Evolutionary conservation across 2,329 filamentous ascomycete species (phyloP).

Genomic region (Trichoderma sp.): DNA sequence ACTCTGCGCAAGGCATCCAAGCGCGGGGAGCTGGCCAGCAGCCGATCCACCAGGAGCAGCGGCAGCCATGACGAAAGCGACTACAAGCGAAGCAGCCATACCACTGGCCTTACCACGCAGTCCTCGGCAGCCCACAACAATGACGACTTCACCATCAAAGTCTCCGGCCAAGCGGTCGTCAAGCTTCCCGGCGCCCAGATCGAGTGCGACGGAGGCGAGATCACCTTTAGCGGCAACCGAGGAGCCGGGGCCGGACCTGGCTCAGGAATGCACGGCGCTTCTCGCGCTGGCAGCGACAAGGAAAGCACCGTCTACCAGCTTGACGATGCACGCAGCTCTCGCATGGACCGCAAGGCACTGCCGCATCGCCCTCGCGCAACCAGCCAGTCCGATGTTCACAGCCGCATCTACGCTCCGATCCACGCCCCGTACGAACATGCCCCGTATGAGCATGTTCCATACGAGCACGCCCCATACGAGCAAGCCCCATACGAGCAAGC

Average conservation of each 20-base stretch:
- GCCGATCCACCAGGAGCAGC: conserved; percentile 57
- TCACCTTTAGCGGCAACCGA: conserved; percentile 49
- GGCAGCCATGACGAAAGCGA: conserved; percentile 63
- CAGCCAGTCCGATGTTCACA: conserved; percentile 50
- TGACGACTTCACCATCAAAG: conserved; percentile 61
- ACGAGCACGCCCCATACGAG: conserved; percentile 29
- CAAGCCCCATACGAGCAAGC: conserved; percentile 30
- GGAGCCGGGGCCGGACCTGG: conserved; percentile 19
- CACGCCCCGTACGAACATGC: conserved; percentile 32
- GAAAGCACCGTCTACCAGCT: conserved; percentile 48
- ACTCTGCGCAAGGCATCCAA: conserved; percentile 51
- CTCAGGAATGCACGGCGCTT: conserved; percentile 24
- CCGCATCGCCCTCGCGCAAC: conserved; percentile 45
- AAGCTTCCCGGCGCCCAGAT: conserved; percentile 58
- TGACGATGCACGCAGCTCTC: conserved; percentile 44
- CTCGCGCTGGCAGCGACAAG: conserved; percentile 50
- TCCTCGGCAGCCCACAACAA: conserved; percentile 48
- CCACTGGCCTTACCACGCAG: conserved; percentile 56
- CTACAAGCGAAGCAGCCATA: conserved; percentile 60
- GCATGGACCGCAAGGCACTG: conserved; percentile 44
- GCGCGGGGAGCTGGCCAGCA: conserved; percentile 48
- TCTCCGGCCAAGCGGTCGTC: conserved; percentile 55
- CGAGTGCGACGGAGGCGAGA: conserved; percentile 60
- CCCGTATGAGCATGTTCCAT: conserved; percentile 22
- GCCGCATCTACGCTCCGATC: conserved; percentile 34